phyloP scores from a whole-genome alignment of 805 yeast genomes.

The Saturnispora dispora region DNA sequence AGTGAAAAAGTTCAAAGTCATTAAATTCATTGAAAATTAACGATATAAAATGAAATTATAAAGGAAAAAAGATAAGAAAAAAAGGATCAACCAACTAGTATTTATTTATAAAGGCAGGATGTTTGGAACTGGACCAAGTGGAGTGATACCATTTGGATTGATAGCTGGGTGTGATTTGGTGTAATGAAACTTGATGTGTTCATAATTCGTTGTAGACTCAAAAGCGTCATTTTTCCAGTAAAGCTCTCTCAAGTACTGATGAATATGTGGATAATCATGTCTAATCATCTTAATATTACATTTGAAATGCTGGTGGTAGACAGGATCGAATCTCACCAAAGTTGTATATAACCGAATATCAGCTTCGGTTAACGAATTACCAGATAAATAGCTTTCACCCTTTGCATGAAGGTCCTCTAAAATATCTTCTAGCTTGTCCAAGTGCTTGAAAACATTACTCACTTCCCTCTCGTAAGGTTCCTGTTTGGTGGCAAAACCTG shows the following conservation, averaged over 20 bases:
- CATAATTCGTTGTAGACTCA: conserved; percentile 71
- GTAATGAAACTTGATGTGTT: conserved; percentile 86
- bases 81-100: neutral
- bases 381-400: conserved; percentile 39
- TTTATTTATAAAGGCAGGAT: conserved; percentile 39
- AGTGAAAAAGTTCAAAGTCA: neutral
- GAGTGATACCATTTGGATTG: conserved; percentile 78
- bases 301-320: conserved; percentile 92
- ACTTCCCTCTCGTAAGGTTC: conserved; percentile 72
- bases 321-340: conserved; percentile 83
- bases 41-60: neutral
- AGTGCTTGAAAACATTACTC: conserved; percentile 47
- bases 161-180: conserved; percentile 74
- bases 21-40: neutral
- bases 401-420: conserved; percentile 37
- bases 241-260: conserved; percentile 71
- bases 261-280: conserved; percentile 64
- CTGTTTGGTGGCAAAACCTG: conserved; percentile 83
- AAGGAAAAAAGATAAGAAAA: neutral
- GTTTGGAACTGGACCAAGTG: conserved; percentile 80
- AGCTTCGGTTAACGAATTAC: conserved; percentile 73
- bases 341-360: conserved; percentile 85
- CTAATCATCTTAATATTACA: conserved; percentile 81
- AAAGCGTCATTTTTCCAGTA: conserved; percentile 71
- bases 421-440: conserved; percentile 62